These are phyloP conservation scores for Candolleomyces efflorescens DNA, from an alignment of 768 basidiomycete species.

Conservation along the genomic window DNA sequence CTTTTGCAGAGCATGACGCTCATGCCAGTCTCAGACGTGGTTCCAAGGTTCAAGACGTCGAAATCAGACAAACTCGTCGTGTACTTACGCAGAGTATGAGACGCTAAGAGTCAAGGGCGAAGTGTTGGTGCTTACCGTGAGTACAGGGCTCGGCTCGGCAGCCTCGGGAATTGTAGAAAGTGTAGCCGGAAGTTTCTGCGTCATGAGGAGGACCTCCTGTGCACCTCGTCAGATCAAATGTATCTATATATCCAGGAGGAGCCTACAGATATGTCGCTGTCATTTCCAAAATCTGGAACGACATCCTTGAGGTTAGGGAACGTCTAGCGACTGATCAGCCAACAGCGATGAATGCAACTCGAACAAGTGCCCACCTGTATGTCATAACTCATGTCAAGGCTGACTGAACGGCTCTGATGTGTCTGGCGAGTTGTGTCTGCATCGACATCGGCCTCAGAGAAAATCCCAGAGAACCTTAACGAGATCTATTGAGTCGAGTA, in stretches of 20 bases:
- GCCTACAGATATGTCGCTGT: constrained; percentile 43
- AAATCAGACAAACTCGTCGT: constrained; percentile 27
- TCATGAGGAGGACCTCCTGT: constrained; percentile 48
- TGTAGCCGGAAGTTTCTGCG: constrained; percentile 29
- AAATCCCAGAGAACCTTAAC: constrained; percentile 1
- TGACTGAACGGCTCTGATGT: constrained; percentile 4
- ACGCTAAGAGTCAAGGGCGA: neutral
- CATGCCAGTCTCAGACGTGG: constrained; percentile 6
- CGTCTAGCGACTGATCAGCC: constrained; percentile 22
- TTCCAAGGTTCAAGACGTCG: constrained; percentile 21
- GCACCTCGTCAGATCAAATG: neutral
- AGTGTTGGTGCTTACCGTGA: constrained; percentile 17
- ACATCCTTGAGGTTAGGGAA: constrained; percentile 38
- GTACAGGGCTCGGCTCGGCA: constrained; percentile 14
- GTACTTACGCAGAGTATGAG: constrained; percentile 12
- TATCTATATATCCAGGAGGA: neutral
- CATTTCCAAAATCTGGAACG: constrained; percentile 42
- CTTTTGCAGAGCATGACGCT: constrained; percentile 3
- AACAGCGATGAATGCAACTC: neutral
- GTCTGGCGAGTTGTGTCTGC: constrained; percentile 2
- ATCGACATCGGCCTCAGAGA: neutral
- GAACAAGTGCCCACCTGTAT: constrained; percentile 28
- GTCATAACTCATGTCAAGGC: constrained; percentile 34
- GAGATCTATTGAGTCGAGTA: neutral
- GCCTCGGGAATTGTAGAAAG: constrained; percentile 31